Evolutionary conservation across 1,284 basidiomycete species (phyloP), one percentile per base, ranked within the genome.

Genomic region (Leccinum solheimii): DNA sequence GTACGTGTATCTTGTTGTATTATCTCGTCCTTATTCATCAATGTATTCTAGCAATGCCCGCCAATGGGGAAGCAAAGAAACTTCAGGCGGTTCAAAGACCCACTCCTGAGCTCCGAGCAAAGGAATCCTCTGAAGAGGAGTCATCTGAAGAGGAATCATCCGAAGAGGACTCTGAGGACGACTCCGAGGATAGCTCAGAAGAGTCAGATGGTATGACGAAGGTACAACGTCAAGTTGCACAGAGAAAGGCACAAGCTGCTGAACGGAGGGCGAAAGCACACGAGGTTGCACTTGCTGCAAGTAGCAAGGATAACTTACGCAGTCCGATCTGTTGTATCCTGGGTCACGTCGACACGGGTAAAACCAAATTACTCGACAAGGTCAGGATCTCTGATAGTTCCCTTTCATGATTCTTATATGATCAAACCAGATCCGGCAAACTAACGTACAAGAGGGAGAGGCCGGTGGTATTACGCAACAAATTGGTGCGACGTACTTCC

Each of bases 401-500:
- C 32, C 48, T 56, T 1, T 2, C 26, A 43, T 8, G 19, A 43
- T 57, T 61, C 63, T 72, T 56, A 72, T 59, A 26, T 16, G 51
- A 34, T 58, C 30, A 38, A 27, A 23, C 50, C 68, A 95, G 94
- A 98, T 99, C 75, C 95, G 97, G 70, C 97, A 99, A 90, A 99
- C 97, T 8, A 98, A 98, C 70, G 97, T 99, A 19, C 97, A 99
- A 81, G 97, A 98, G 76, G 97, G 97, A 62, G 97, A 99, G 85
- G 97, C 97, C 2, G 97, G 97, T 74, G 97, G 97, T 82, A 99
- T 99, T 76, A 99, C 97, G 0, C 97, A 99, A 78, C 97, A 99
- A 76, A 99, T 99, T 69, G 97, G 97, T 83, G 97, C 97, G n/a
- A 99, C 97, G 0, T 99, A 97, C 83, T 99, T 99, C 88, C 97